A percentile compares a stretch with the other conserved stretches of the same genome.
These are phyloP conservation scores for Cucurbita pepo DNA, from an alignment of 306 rosid genomes.

Conservation along the genomic window DNA sequence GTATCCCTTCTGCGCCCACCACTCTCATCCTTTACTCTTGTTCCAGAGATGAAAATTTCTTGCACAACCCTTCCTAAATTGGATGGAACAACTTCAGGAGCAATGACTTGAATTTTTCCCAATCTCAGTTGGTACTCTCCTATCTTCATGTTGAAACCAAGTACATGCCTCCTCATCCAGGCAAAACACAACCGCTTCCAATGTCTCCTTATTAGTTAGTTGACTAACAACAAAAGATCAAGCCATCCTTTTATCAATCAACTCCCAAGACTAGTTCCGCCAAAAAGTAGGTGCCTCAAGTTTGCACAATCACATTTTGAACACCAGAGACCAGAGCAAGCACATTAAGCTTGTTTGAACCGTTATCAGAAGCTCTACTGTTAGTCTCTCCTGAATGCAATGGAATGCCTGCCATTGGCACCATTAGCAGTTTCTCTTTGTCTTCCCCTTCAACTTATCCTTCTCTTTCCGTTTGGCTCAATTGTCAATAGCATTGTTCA, in stretches of 20 bases:
- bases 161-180: neutral
- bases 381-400: neutral
- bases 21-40: neutral
- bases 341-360: neutral
- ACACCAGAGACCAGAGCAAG: neutral
- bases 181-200: neutral
- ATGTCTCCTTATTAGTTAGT: too few relatives aligned
- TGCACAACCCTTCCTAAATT: neutral
- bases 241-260: too few relatives aligned
- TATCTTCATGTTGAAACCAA: neutral
- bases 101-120: too few relatives aligned
- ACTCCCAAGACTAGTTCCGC: neutral
- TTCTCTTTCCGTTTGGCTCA: neutral
- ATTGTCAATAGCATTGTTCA: neutral
- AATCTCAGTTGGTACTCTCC: neutral
- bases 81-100: neutral
- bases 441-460: neutral
- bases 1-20: neutral
- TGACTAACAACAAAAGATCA: too few relatives aligned
- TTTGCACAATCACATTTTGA: neutral
- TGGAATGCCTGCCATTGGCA: neutral
- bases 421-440: neutral
- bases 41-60: neutral
- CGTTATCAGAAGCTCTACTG: neutral
- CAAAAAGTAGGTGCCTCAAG: neutral